Evolutionary conservation across 371 early-diverging fungal genomes (phyloP), one percentile per base, ranked within the genome.

Genomic region (Mycotypha africana): DNA sequence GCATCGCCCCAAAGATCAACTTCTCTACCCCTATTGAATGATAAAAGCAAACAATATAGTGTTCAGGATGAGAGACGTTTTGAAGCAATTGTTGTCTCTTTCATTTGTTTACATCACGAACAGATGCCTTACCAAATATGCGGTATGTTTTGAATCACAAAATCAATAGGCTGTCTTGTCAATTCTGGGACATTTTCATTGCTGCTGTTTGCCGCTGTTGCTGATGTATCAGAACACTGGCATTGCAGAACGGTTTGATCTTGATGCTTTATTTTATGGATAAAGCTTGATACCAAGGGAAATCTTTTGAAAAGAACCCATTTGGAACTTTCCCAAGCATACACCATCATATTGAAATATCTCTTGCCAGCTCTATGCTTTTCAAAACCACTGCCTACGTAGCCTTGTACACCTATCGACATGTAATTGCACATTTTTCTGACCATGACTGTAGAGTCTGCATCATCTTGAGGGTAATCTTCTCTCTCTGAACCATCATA

Each of bases 381-480:
- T 56, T 82, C 82, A 55, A 82, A 82, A 4, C 76, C 76, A 36
- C 67, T 66, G 3, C 82, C 82, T 7, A 82, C 81, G 45, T 73
- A 79, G 3, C 82, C 82, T 50, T 81, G 82, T 24, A 81, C 77
- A 37, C 82, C 82, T 30, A 81, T 64, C 1, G 77, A 76, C 60
- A 79, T 65, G 41, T 81, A 78, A 48, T 76, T 75, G 34, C 69
- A 68, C 78, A 80, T 78, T 40, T 79, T 68, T 15, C 74, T 57
- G 19, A 51, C 36, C 31, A 71, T 25, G 2, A 14, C 14, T 0
- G 24, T 41, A 14, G 32, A 31, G 38, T 56, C 49, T 2, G 49
- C 15, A 5, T 11, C 28, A n/a, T n/a, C n/a, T 28, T 28, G 28
- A 28, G 11, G 5, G 11, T 28, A 28, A n/a, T 34, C n/a, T n/a